A percentile compares a stretch with the other conserved stretches of the same genome.
phyloP scores from a whole-genome alignment of 1,284 basidiomycete genomes.

The Wallemia ichthyophaga region DNA sequence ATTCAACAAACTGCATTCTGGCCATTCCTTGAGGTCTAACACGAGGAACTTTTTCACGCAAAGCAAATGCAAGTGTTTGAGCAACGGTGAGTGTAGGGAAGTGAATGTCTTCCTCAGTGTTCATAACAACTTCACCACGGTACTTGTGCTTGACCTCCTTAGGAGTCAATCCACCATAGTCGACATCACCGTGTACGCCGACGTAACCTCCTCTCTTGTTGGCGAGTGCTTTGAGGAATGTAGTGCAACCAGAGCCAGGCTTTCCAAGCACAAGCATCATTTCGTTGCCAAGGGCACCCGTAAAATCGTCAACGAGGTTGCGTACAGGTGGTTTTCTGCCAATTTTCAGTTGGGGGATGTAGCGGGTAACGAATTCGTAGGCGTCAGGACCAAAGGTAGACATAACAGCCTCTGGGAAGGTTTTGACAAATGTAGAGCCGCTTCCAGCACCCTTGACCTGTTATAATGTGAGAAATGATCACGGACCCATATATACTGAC shows the following conservation, averaged over 20 bases:
- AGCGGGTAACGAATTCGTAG: not conserved
- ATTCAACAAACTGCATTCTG: not conserved
- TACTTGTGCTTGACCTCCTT: constrained; percentile 21
- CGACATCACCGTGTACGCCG: constrained; percentile 21
- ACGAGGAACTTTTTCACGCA: constrained; percentile 23
- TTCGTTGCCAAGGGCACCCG: constrained; percentile 21
- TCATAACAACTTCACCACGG: constrained; percentile 61
- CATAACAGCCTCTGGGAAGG: not conserved
- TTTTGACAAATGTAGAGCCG: not conserved
- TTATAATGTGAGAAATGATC: not conserved
- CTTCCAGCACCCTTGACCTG: not conserved
- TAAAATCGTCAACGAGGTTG: constrained; percentile 9
- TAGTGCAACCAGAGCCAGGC: constrained; percentile 37
- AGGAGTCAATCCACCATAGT: constrained; percentile 24
- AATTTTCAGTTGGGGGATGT: not conserved
- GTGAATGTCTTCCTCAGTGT: constrained; percentile 33
- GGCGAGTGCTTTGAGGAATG: constrained; percentile 23
- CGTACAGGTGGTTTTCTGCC: not conserved
- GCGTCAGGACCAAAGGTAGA: not conserved
- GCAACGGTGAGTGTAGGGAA: constrained; percentile 29
- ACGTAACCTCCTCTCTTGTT: constrained; percentile 22
- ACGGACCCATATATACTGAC: not conserved
- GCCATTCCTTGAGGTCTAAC: constrained; percentile 20
- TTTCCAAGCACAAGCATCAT: constrained; percentile 26
- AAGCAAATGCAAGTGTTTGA: constrained; percentile 25